Base-by-base conservation (phyloP, 768 basidiomycete genomes). In the Mycena vitilis region DNA sequence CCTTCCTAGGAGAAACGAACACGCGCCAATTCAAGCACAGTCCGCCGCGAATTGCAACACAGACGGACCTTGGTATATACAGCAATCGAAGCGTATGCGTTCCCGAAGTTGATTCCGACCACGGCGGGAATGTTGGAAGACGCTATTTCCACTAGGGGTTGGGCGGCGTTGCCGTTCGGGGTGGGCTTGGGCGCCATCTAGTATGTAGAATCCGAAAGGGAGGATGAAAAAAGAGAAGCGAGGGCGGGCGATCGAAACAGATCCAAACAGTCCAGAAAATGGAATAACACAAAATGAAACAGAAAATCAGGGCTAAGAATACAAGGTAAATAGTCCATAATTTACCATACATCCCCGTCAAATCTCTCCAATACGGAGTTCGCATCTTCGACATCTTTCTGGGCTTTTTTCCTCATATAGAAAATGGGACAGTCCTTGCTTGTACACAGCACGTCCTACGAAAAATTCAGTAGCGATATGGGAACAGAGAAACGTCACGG, bases 391-490 rank as follows among this genome's bases (percentile, higher is more conserved):
- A 97, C 98, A 75, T 99, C 97, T 78, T 98, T 98, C 80, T 99
- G 98, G 11, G 96, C 91, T 75, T 98, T 98, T 83, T 98, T 98
- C 49, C 98, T 84, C 91, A 98, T 95, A 78, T 99, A 99, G 80
- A 96, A 99, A 68, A 99, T 99, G 0, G 98, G 98, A 73, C 98
- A 99, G 80, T 99, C 98, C 76, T 94, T 96, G 76, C 94, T 96
- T 0, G 95, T 93, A 76, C 97, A 99, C 36, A 99, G 83, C 11
- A 99, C 98, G 76, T 99, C 98, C 94, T 98, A 58, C 58, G 12
- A 30, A 53, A 25, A 25, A 18, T 52, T 63, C 53, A 63, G 30
- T 30, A 15, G 54, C 70, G 38, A 9, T 18, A 16, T 36, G 5
- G 16, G 34, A 56, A 23, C 16, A 61, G 15, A 54, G 5, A 51